phyloP scores from a whole-genome alignment of 352 stramenopile genomes.

The Pythium dissotocum region DNA sequence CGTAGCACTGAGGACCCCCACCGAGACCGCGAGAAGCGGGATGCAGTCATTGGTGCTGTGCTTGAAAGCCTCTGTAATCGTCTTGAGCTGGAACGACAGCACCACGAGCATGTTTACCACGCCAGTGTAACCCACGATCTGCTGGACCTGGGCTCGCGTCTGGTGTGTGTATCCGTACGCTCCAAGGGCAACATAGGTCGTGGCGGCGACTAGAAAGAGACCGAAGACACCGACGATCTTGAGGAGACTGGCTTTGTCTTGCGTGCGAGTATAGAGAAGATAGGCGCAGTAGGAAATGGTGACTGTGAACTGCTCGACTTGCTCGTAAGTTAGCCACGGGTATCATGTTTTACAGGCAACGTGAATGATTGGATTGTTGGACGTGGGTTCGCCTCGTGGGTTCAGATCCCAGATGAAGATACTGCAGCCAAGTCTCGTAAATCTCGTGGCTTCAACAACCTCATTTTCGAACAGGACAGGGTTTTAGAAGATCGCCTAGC shows the following conservation, averaged over 20 bases:
- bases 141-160: slow-evolving; percentile 26
- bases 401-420: too few species aligned
- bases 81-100: slow-evolving; percentile 58
- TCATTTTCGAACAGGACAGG: too few species aligned
- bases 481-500: too few species aligned
- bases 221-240: slow-evolving; percentile 29
- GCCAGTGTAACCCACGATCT: slow-evolving; percentile 37
- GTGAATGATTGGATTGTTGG: too few species aligned
- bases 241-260: slow-evolving; percentile 40
- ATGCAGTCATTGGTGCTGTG: slow-evolving; percentile 48
- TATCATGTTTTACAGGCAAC: too few species aligned
- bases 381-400: too few species aligned
- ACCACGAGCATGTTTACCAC: slow-evolving; percentile 50
- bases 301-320: too few species aligned
- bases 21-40: slow-evolving; percentile 49
- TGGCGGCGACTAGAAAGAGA: slow-evolving; percentile 26
- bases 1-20: slow-evolving; percentile 44
- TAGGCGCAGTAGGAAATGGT: slow-evolving; percentile 35
- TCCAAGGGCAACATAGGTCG: background rate
- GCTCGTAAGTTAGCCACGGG: too few species aligned
- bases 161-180: background rate
- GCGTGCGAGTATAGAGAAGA: slow-evolving; percentile 45
- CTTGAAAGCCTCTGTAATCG: slow-evolving; percentile 45
- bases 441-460: too few species aligned
- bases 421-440: too few species aligned